phyloP scores from a whole-genome alignment of 2,329 filamentous ascomycete genomes.

The Fragosphaeria purpurea region DNA sequence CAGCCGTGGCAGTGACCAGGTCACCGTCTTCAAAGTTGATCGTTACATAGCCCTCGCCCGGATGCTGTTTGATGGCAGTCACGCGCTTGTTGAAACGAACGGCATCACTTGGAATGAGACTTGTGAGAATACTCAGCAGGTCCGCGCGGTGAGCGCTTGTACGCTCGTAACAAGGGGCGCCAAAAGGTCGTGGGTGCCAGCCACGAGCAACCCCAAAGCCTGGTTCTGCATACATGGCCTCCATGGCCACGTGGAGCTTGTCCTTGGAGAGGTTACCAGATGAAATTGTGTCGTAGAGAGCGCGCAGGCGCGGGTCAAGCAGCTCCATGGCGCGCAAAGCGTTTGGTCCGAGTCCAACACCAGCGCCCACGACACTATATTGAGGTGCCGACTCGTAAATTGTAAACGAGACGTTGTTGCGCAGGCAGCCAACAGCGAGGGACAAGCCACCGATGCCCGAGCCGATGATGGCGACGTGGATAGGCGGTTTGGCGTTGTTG shows the following conservation, averaged over 20 bases:
- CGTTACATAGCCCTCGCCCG: not conserved
- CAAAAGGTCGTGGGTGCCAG: constrained; percentile 26
- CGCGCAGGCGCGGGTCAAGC: no score
- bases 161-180: constrained; percentile 26
- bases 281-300: constrained; percentile 16
- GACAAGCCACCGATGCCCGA: no score
- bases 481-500: no score
- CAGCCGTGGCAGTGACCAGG: constrained; percentile 19
- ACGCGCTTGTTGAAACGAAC: constrained; percentile 7
- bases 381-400: no score
- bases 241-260: constrained; percentile 29
- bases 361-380: no score
- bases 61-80: not conserved
- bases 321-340: no score
- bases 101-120: constrained; percentile 16
- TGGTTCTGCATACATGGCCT: constrained; percentile 28
- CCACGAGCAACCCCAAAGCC: constrained; percentile 26
- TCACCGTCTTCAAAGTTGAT: constrained; percentile 19
- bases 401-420: no score
- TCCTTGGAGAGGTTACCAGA: constrained; percentile 27
- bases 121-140: constrained; percentile 31
- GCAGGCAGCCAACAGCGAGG: no score
- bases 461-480: no score
- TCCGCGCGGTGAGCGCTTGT: constrained; percentile 31
- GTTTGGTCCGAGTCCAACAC: no score